These are phyloP conservation scores for Ceratocystis diversiconidia DNA, from an alignment of 2,329 filamentous ascomycete species.

Conservation along the genomic window DNA sequence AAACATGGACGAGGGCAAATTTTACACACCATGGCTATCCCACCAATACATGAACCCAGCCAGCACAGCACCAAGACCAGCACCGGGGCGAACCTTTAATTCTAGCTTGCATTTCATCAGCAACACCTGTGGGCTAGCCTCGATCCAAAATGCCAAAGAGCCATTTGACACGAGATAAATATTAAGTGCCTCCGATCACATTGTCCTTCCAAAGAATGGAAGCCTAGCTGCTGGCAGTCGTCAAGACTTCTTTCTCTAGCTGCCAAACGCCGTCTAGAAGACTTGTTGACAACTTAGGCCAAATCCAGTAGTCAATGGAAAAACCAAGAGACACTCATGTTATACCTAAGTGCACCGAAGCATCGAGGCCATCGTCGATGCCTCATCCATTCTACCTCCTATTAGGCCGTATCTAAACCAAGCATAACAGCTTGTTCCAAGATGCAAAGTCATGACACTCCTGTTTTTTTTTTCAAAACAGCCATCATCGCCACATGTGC, in stretches of 20 bases:
- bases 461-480: too few relatives aligned
- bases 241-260: not conserved
- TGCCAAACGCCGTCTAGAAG: too few relatives aligned
- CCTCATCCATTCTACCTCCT: not conserved
- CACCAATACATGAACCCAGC: slow-evolving; percentile 6
- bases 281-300: not conserved
- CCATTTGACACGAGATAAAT: not conserved
- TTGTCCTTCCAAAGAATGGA: not conserved
- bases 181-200: not conserved
- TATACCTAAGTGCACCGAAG: not conserved
- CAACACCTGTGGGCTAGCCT: not conserved
- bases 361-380: not conserved
- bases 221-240: not conserved
- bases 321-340: not conserved
- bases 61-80: not conserved
- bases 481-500: not conserved
- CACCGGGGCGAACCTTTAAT: not conserved
- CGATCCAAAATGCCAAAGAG: not conserved
- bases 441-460: not conserved
- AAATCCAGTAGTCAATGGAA: not conserved
- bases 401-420: not conserved
- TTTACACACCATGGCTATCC: slow-evolving; percentile 15
- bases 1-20: slow-evolving; percentile 12
- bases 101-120: not conserved
- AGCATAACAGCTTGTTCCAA: not conserved